phyloP scores from a whole-genome alignment of 2,329 filamentous ascomycete genomes.

The Colletotrichum navitas region DNA sequence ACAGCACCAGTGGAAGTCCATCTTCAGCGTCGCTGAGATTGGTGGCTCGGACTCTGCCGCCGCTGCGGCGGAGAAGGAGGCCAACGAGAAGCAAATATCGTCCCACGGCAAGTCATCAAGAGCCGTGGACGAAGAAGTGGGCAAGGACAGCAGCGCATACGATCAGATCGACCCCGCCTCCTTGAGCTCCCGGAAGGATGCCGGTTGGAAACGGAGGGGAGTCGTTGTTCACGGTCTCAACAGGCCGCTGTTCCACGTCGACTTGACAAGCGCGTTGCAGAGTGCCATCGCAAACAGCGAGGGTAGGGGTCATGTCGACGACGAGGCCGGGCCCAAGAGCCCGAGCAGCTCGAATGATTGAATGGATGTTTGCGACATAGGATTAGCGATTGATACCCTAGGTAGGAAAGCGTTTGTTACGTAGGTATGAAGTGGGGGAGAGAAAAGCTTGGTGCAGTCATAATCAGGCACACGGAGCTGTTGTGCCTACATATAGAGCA shows the following conservation, averaged over 20 bases:
- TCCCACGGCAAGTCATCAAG: constrained; percentile 32
- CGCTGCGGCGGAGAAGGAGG: constrained; percentile 72
- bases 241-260: constrained; percentile 92
- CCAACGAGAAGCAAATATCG: constrained; percentile 60
- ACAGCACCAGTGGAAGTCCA: constrained; percentile 86
- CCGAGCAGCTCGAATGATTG: constrained; percentile 28
- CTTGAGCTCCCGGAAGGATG: constrained; percentile 40
- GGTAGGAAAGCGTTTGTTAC: constrained; percentile 24
- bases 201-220: constrained; percentile 59
- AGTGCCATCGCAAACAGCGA: constrained; percentile 86
- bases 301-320: constrained; percentile 56
- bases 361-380: constrained; percentile 8
- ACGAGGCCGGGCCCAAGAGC: constrained; percentile 29
- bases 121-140: constrained; percentile 53
- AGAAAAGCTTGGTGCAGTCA: neutral
- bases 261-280: constrained; percentile 89
- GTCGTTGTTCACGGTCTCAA: constrained; percentile 88
- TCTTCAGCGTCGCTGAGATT: constrained; percentile 92
- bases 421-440: constrained; percentile 13
- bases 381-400: constrained; percentile 41
- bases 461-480: constrained; percentile 13
- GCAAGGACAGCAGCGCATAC: constrained; percentile 48
- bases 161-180: constrained; percentile 50
- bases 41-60: constrained; percentile 79
- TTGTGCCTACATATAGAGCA: constrained; percentile 2